phyloP scores from a whole-genome alignment of 148 eudicot genomes.

The Diospyros kaki region DNA sequence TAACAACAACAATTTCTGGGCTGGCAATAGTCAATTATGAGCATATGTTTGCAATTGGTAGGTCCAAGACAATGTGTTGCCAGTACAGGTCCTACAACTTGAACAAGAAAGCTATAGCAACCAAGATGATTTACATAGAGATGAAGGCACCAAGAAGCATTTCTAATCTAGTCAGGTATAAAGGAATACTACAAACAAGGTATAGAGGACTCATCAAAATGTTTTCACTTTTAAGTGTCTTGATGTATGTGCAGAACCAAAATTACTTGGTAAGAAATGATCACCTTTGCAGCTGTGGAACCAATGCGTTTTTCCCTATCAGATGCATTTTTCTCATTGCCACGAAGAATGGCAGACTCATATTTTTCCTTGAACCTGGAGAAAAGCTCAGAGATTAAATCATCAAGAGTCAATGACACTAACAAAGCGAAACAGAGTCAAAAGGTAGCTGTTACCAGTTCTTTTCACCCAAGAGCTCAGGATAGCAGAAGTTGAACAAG shows the following conservation, averaged over 20 bases:
- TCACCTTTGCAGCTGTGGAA: conserved; percentile 93
- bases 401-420: not conserved
- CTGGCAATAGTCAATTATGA: too few relatives aligned
- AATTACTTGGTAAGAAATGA: not conserved
- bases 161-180: not conserved
- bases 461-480: conserved; percentile 87
- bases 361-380: conserved; percentile 78
- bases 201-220: not conserved
- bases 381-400: conserved; percentile 9
- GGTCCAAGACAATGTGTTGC: too few relatives aligned
- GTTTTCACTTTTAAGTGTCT: not conserved
- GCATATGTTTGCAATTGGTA: too few relatives aligned
- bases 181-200: not conserved
- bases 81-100: too few relatives aligned
- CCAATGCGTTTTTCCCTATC: conserved; percentile 83
- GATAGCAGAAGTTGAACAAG: conserved; percentile 86
- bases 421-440: not conserved
- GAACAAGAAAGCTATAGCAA: too few relatives aligned
- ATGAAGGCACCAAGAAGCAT: too few relatives aligned
- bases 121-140: too few relatives aligned
- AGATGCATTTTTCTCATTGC: conserved; percentile 85
- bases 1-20: too few relatives aligned
- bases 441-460: conserved; percentile 44
- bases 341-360: conserved; percentile 75
- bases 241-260: not conserved